These are phyloP conservation scores for Pascua guehoae DNA, from an alignment of 1,284 basidiomycete species.

Conservation along the genomic window DNA sequence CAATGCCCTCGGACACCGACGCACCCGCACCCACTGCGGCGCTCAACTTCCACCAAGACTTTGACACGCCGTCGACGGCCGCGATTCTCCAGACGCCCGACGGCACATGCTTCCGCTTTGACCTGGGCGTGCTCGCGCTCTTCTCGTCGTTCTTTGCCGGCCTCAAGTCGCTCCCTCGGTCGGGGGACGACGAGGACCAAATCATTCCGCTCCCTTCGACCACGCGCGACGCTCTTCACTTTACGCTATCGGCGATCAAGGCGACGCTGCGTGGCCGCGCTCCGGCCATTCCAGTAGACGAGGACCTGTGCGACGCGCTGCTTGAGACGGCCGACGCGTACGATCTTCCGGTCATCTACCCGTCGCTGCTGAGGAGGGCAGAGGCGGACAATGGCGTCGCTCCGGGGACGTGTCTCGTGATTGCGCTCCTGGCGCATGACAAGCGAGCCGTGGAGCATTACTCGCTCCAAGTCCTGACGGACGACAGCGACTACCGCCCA, in stretches of 20 bases:
- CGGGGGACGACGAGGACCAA: not conserved
- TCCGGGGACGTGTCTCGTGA: no score
- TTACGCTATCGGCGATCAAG: not conserved
- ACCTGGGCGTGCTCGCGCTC: not conserved
- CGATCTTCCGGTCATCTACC: not conserved
- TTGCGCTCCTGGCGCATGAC: no score
- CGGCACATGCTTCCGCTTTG: constrained; percentile 1
- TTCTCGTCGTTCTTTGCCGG: constrained; percentile 5
- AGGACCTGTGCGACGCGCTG: not conserved
- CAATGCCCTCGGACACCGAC: no score
- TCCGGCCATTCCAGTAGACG: no score
- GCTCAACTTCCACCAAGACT: no score
- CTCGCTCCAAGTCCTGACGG: no score
- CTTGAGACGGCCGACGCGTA: constrained; percentile 4
- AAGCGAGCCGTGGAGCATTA: no score
- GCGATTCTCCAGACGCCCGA: constrained; percentile 4
- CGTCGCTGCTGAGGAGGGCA: not conserved
- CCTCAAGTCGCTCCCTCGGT: not conserved
- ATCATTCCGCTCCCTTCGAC: constrained; percentile 2
- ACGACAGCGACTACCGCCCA: no score
- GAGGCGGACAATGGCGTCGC: no score
- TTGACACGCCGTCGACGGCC: not conserved
- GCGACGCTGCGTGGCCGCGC: not conserved
- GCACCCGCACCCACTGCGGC: no score
- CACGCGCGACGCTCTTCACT: not conserved